Base-by-base conservation (phyloP, 2,329 filamentous ascomycete species). In the Ceratocystis lukuohia region DNA sequence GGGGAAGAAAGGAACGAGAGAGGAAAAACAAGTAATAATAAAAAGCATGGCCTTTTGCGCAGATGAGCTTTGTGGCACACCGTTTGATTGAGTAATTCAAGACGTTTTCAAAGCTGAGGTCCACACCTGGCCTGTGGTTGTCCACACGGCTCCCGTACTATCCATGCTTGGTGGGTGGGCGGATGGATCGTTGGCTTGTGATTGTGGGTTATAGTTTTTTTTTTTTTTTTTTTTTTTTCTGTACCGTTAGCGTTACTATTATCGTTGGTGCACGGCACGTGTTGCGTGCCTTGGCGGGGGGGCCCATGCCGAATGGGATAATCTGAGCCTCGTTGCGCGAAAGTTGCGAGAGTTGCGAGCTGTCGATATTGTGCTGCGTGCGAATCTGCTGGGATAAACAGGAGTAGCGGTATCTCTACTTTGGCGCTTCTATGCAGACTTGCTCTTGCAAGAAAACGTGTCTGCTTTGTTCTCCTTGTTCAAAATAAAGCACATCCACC, bases 181-280 rank as follows among this genome's bases (percentile, higher is more conserved):
- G 33, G 33, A 37, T 37, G 33, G 33, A 37, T 37, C 33, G 33
- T 37, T 37, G 33, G 33, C 33, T 12, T 37, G 33, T 37, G 33
- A 37, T 50, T n/a, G 46, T 48, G 4, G 45, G 45, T 48, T 50
- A 10, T 53, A 25, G 48, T 25, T 4, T 53, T 53, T 53, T 53
- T 53, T 48, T 10, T 53, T 53, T 53, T 53, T 53, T 48, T 10
- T 53, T 48, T 10, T 53, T 10, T 56, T 20, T 56, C 28, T 59
- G 53, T 37, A 59, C 53, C 53, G 53, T 33, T 33, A 59, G 53
- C 28, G 53, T 59, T 59, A 37, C 53, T 59, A 30, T 59, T 59
- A 59, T 17, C 28, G 53, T 33, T 59, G 53, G 25, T 59, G 25
- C 25, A 59, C 53, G 17, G 48, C 48, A 53, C 48, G 48, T 53